Evolutionary conservation across 2,329 filamentous ascomycete species (phyloP).

Genomic region (Botrytis fabae): DNA sequence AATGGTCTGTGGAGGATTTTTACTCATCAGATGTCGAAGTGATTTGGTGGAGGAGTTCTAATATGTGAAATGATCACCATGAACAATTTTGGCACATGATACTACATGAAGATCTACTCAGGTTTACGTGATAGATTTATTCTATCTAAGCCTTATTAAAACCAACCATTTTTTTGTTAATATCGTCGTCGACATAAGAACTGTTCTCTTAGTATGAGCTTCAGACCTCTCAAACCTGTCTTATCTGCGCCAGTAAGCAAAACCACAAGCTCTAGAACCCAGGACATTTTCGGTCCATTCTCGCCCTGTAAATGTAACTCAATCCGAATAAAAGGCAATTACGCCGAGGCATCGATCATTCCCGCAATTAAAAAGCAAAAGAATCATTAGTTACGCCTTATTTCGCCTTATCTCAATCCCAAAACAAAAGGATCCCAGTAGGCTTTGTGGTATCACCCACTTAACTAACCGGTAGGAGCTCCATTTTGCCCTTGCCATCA

Average conservation of each 20-base stretch:
- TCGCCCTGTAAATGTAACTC: conserved; percentile 28
- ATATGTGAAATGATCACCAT: neutral
- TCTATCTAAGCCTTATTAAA: conserved; percentile 17
- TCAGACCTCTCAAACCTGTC: conserved; percentile 21
- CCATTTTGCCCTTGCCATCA: conserved; percentile 68
- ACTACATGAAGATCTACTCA: neutral
- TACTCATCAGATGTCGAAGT: neutral
- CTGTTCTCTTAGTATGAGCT: conserved; percentile 5
- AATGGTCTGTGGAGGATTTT: neutral
- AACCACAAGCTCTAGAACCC: conserved; percentile 17
- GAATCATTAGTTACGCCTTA: conserved; percentile 13
- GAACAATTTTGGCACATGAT: neutral
- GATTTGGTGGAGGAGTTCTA: neutral
- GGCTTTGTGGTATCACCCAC: conserved; percentile 37
- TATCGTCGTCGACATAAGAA: neutral
- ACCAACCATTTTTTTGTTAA: conserved; percentile 1
- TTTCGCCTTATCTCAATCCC: conserved; percentile 15
- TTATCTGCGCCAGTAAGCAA: conserved; percentile 23
- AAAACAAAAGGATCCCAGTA: neutral
- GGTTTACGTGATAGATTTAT: neutral
- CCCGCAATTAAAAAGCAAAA: conserved; percentile 24
- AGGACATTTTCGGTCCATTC: conserved; percentile 25
- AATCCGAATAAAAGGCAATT: conserved; percentile 23
- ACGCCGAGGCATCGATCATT: conserved; percentile 28
- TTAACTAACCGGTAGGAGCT: conserved; percentile 60